These are phyloP conservation scores for Phytopythium mirpurense DNA, from an alignment of 352 stramenopile species.

Conservation along the genomic window DNA sequence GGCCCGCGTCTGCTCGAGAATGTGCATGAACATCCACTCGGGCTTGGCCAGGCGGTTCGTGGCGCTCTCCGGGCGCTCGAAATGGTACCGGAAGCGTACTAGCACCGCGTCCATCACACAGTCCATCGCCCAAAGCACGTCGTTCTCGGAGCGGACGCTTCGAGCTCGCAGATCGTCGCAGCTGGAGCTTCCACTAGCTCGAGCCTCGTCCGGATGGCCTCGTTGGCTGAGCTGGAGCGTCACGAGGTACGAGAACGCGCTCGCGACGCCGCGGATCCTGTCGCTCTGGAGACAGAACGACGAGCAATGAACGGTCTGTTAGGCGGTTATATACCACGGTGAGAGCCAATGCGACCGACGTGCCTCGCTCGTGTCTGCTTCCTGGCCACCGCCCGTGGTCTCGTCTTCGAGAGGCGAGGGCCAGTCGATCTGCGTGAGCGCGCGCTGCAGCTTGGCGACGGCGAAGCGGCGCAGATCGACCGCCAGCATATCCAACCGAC, in stretches of 20 bases:
- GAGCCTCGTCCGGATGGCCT: constrained; percentile 4
- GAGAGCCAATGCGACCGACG: too few species aligned
- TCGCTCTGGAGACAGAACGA: constrained; percentile 13
- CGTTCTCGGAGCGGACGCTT: neutral
- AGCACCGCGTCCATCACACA: constrained; percentile 51
- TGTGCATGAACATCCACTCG: constrained; percentile 64
- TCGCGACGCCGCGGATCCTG: constrained; percentile 23
- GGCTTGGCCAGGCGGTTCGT: constrained; percentile 73
- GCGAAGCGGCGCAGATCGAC: constrained; percentile 43
- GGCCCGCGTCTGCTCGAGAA: constrained; percentile 46
- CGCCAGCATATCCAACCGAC: constrained; percentile 39
- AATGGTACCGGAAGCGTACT: constrained; percentile 69
- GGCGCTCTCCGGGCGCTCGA: constrained; percentile 55
- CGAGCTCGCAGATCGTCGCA: neutral
- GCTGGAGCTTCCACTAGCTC: neutral
- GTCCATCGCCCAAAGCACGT: constrained; percentile 58
- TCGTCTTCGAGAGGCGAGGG: constrained; percentile 28
- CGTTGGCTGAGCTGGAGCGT: constrained; percentile 50
- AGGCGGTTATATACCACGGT: too few species aligned
- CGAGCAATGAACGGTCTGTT: constrained; percentile 1
- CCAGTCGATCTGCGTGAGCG: constrained; percentile 44
- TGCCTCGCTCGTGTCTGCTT: neutral
- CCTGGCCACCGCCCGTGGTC: neutral
- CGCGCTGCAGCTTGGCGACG: constrained; percentile 42
- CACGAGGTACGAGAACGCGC: constrained; percentile 49